Base-by-base conservation (phyloP, 352 stramenopile species). In the Thalassiosira mediterranea region DNA sequence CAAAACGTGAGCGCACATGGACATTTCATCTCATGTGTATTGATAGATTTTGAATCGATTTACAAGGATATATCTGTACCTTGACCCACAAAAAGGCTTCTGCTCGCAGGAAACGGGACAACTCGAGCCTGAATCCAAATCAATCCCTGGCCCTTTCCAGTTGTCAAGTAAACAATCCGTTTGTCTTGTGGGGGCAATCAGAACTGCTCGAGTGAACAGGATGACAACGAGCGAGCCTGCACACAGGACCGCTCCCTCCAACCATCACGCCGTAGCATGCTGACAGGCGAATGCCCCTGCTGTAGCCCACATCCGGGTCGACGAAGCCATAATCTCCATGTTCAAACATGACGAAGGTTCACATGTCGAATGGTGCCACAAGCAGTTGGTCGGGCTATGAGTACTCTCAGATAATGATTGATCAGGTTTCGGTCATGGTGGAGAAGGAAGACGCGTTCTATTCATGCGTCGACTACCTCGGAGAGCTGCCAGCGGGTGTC, bases 401-500 rank as follows among this genome's bases (percentile, higher is more conserved):
- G 28, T 74, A 77, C 49, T 65, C 74, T 1, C 47, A 47, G 2
- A 25, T 72, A 8, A 46, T 83, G 28, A 44, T 78, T 28, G 74
- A 83, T 23, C 68, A 78, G 44, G 58, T 77, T 49, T 32, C 17
- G 21, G 28, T 76, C 11, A 83, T 83, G 74, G 25, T 67, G 38
- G 17, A 72, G 54, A 83, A 74, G 32, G 74, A 83, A 25, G 31
- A 40, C 0, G 34, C 34, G 8, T 70, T 59, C 4, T 68, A 63
- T 28, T 61, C 23, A n/a, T 73, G 66, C 44, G 48, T 52, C 42
- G 74, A 83, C 40, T 83, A 83, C 58, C 61, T 83, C 0, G 37
- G 44, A 65, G 29, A 62, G 0, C 7, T 46, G n/a, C 19, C n/a
- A 4, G 13, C 28, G 23, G 31, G 21, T 19, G 2, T 17, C 34